Conservation (phyloP, 31 red algal species). For the Endocladia muricata region DNA sequence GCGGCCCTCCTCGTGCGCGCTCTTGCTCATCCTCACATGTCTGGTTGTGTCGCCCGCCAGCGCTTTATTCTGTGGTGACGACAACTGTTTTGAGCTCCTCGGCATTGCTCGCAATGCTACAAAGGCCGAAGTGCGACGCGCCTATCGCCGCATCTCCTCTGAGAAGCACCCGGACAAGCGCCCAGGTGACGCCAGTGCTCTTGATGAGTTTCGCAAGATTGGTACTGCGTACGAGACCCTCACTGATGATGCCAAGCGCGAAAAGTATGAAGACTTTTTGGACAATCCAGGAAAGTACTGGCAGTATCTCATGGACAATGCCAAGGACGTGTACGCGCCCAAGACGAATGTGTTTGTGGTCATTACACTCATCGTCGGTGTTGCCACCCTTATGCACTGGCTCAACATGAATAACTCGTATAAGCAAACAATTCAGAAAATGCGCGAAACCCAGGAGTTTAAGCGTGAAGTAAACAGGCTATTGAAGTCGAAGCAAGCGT, state of each 20-base stretch:
- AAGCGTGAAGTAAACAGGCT: constrained; percentile 49
- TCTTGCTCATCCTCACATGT: neutral
- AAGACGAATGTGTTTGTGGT: constrained; percentile 59
- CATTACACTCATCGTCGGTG: constrained; percentile 34
- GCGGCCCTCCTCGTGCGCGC: neutral
- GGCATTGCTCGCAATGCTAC: constrained; percentile 51
- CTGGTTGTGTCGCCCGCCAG: neutral
- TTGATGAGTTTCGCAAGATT: constrained; percentile 43
- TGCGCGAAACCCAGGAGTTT: constrained; percentile 55
- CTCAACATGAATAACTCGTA: constrained; percentile 67
- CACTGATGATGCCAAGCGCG: constrained; percentile 38
- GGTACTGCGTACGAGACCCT: constrained; percentile 74
- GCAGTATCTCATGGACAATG: constrained; percentile 41
- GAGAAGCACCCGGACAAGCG: constrained; percentile 74
- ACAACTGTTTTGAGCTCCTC: constrained; percentile 69
- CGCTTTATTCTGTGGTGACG: constrained; percentile 10
- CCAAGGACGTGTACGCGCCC: constrained; percentile 58
- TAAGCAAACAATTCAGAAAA: constrained; percentile 14
- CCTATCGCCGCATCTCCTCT: constrained; percentile 60
- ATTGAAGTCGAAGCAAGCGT: constrained; percentile 52
- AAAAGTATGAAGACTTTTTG: constrained; percentile 75
- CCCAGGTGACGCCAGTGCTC: constrained; percentile 44
- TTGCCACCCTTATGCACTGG: constrained; percentile 65
- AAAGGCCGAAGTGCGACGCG: constrained; percentile 50
- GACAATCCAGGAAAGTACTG: constrained; percentile 80